phyloP scores from a whole-genome alignment of 2,329 filamentous ascomycete genomes.

The Arthrobotrys iridis region DNA sequence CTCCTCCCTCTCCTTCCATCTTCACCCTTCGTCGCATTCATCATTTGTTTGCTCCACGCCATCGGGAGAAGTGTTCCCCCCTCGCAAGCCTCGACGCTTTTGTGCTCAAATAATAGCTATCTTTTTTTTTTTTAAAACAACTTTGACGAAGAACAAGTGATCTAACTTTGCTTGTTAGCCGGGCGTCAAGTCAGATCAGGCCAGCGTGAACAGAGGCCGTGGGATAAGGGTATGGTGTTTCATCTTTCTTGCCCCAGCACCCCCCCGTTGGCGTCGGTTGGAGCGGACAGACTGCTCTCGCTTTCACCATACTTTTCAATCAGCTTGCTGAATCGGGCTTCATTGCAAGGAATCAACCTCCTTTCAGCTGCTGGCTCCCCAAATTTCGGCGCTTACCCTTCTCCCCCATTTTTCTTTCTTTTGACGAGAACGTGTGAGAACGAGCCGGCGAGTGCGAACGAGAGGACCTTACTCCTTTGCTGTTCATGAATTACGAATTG shows the following conservation, averaged over 20 bases:
- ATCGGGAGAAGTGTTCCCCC: not conserved
- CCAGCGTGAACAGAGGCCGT: conserved; percentile 22
- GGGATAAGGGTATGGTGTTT: conserved; percentile 46
- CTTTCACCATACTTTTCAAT: conserved; percentile 51
- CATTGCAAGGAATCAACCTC: conserved; percentile 50
- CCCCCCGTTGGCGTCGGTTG: conserved; percentile 43
- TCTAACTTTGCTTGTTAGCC: conserved; percentile 13
- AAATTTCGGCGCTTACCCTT: conserved; percentile 53
- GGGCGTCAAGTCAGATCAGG: conserved; percentile 27
- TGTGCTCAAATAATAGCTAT: not conserved
- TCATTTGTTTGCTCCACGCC: conserved; percentile 13
- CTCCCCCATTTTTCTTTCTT: conserved; percentile 20
- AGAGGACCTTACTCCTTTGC: conserved; percentile 38
- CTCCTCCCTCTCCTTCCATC: conserved; percentile 16
- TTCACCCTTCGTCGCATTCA: conserved; percentile 18
- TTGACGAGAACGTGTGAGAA: conserved; percentile 9
- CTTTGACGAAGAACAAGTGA: not conserved
- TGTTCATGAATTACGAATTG: conserved; percentile 26
- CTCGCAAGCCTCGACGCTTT: not conserved
- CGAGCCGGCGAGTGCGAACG: conserved; percentile 46
- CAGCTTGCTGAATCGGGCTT: conserved; percentile 54
- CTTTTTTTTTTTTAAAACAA: no score
- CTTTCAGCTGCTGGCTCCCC: conserved; percentile 53
- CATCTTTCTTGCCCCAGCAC: conserved; percentile 38
- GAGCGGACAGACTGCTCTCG: conserved; percentile 45